A percentile compares a stretch with the other conserved stretches of the same genome.
phyloP scores from a whole-genome alignment of 2,329 filamentous ascomycete species.

The Aspergillus piperis region DNA sequence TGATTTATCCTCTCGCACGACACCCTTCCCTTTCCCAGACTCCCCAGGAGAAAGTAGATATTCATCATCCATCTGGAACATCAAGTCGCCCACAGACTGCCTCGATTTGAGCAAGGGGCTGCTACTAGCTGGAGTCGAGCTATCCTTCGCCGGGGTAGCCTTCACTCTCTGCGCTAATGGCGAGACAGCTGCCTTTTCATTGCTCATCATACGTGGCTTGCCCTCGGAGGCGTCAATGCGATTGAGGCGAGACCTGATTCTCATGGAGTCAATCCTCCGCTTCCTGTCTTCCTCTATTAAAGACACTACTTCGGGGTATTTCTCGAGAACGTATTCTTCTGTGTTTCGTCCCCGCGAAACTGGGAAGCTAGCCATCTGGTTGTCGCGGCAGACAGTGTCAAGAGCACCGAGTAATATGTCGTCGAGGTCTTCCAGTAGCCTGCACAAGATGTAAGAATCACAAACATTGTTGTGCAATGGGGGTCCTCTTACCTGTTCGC shows the following conservation, averaged over 20 bases:
- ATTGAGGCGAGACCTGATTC: conserved; percentile 63
- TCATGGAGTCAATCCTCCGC: conserved; percentile 73
- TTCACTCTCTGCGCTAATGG: conserved; percentile 48
- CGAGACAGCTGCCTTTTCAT: conserved; percentile 62
- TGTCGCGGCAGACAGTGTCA: conserved; percentile 75
- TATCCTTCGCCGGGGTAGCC: conserved; percentile 42
- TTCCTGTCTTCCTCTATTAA: conserved; percentile 50
- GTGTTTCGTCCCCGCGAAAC: conserved; percentile 75
- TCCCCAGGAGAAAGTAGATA: conserved; percentile 27
- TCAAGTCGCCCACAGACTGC: conserved; percentile 71
- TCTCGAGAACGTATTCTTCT: conserved; percentile 54
- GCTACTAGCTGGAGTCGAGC: conserved; percentile 50
- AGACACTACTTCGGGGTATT: conserved; percentile 48
- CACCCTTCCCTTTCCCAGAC: conserved; percentile 33
- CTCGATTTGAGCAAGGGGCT: conserved; percentile 70
- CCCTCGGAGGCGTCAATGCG: conserved; percentile 69
- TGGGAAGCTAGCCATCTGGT: conserved; percentile 76
- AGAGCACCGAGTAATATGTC: conserved; percentile 79
- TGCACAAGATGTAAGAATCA: conserved; percentile 29
- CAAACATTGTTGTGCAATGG: not conserved
- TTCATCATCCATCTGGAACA: conserved; percentile 94
- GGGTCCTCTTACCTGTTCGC: conserved; percentile 66
- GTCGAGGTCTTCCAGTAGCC: conserved; percentile 80
- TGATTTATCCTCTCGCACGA: conserved; percentile 24
- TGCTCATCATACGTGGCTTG: conserved; percentile 61